phyloP scores from a whole-genome alignment of 2,329 filamentous ascomycete species.

The Huntiella moniliformis region DNA sequence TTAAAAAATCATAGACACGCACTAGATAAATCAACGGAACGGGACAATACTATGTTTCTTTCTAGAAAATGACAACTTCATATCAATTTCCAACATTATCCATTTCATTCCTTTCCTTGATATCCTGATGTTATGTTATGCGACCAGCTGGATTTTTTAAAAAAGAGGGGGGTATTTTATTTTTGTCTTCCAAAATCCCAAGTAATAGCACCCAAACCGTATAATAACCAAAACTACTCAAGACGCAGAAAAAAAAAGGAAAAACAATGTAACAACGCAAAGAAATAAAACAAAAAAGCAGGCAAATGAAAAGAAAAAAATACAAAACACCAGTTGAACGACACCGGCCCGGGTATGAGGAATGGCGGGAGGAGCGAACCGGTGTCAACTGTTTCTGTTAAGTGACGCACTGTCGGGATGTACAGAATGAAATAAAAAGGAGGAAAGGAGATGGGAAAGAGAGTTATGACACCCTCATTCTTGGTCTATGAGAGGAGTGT shows the following conservation, averaged over 20 bases:
- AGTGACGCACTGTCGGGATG: neutral
- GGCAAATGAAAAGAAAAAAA: neutral
- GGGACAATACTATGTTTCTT: too few relatives aligned
- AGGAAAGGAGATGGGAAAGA: neutral
- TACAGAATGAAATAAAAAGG: neutral
- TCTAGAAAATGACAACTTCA: too few relatives aligned
- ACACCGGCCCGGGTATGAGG: neutral
- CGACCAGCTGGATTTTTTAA: neutral
- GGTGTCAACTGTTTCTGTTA: neutral
- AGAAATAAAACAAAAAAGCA: neutral
- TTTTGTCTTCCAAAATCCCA: neutral
- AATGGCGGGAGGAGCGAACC: neutral
- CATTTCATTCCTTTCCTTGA: too few relatives aligned
- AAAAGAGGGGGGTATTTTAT: conserved; percentile 1
- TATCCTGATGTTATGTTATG: too few relatives aligned
- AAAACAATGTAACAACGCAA: neutral
- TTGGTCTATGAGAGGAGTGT: too few relatives aligned
- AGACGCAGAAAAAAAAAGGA: neutral
- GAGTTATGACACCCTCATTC: neutral
- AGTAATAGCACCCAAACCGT: neutral
- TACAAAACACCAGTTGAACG: neutral
- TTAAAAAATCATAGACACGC: too few relatives aligned
- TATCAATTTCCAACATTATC: too few relatives aligned
- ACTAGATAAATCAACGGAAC: too few relatives aligned
- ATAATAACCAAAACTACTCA: neutral